Percentiles rank a stretch among this genome's conserved stretches.
Conservation (phyloP, 306 rosid genomes). For the Ammopiptanthus mongolicus region DNA sequence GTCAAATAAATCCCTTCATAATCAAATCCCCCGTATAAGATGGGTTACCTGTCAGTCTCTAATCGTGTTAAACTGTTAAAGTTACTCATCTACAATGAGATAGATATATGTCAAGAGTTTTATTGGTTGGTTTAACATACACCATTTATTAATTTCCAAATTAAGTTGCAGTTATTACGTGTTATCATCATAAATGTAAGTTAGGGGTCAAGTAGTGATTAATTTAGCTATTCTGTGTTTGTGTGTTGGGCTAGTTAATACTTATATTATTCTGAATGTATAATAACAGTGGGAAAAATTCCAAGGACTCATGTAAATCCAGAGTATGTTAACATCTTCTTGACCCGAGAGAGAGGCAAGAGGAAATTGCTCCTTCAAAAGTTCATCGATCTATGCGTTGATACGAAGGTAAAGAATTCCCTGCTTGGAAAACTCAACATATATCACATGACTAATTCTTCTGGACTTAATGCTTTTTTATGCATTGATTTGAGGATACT, state of each 20-base stretch:
- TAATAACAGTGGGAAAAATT: constrained; percentile 35
- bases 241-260: background rate
- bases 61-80: too few relatives aligned
- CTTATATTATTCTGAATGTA: background rate
- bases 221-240: background rate
- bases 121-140: background rate
- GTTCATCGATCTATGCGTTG: constrained; percentile 32
- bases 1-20: background rate
- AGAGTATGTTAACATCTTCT: constrained; percentile 14
- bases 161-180: too few relatives aligned
- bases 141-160: background rate
- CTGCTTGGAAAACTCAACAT: background rate
- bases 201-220: too few relatives aligned
- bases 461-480: background rate
- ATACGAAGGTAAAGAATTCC: constrained; percentile 30
- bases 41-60: background rate
- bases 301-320: constrained; percentile 29
- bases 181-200: too few relatives aligned
- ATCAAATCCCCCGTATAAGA: background rate
- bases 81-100: too few relatives aligned
- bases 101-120: too few relatives aligned
- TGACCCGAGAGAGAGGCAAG: constrained; percentile 25
- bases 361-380: constrained; percentile 30
- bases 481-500: background rate
- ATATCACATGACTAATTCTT: background rate